Conservation (phyloP, 768 basidiomycete genomes). For the Russula lepida region DNA sequence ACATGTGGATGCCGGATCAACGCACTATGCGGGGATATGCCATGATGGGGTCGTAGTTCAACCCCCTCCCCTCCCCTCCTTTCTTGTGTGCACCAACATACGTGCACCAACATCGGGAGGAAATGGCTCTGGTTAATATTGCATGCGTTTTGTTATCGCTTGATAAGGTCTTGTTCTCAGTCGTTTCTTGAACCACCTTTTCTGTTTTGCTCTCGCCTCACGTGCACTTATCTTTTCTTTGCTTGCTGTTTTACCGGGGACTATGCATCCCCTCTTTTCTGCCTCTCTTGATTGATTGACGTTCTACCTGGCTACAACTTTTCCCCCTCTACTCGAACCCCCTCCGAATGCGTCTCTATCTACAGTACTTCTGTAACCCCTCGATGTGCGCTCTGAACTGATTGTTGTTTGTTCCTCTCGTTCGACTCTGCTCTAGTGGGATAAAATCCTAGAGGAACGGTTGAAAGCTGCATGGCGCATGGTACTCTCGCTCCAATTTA, state of each 20-base stretch:
- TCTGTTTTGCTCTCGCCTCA: neutral
- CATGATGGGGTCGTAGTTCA: conserved; percentile 5
- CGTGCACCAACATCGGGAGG: neutral
- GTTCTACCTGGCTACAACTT: neutral
- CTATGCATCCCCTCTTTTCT: neutral
- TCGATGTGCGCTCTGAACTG: conserved; percentile 10
- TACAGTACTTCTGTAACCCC: conserved; percentile 11
- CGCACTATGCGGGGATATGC: conserved; percentile 9
- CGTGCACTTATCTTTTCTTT: neutral
- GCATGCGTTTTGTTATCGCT: neutral
- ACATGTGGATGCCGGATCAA: conserved; percentile 15
- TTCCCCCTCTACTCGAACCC: neutral
- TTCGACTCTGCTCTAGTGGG: too few relatives aligned
- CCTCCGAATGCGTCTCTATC: conserved; percentile 3
- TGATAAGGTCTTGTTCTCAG: neutral
- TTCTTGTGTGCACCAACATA: neutral
- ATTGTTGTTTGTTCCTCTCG: neutral
- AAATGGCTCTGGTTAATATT: neutral
- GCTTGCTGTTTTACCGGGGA: neutral
- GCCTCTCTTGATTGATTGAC: conserved; percentile 5
- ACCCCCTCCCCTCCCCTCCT: too few relatives aligned
- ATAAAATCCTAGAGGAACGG: neutral
- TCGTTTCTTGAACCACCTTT: neutral
- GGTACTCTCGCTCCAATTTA: too few relatives aligned
- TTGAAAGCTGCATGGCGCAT: neutral